Conservation (phyloP, 2,329 filamentous ascomycete genomes). For the Claviceps sp. region DNA sequence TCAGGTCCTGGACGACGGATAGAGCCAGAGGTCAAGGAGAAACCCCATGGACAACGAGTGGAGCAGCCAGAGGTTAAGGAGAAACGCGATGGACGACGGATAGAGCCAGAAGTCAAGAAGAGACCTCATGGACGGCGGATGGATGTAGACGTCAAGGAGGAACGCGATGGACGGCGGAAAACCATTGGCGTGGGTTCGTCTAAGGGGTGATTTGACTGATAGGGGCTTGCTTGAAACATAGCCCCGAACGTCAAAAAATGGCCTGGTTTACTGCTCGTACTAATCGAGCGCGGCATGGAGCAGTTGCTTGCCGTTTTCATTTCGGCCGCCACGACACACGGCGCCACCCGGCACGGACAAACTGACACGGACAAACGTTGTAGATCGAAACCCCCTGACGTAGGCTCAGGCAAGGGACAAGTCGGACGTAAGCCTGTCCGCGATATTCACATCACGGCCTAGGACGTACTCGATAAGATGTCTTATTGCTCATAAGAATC, state of each 20-base stretch:
- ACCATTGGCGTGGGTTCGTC: slow-evolving; percentile 39
- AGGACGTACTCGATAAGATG: no score
- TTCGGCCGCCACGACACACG: no score
- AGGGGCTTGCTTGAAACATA: background rate
- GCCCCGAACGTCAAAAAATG: background rate
- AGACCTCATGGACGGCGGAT: slow-evolving; percentile 10
- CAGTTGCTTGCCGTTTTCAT: background rate
- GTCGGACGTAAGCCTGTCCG: no score
- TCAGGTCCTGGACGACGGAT: slow-evolving; percentile 17
- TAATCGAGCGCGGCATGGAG: background rate
- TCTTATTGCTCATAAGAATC: no score
- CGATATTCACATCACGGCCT: no score
- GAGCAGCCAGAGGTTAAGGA: slow-evolving; percentile 23
- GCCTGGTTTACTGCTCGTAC: background rate
- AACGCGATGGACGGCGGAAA: slow-evolving; percentile 42
- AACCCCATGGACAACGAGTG: slow-evolving; percentile 10
- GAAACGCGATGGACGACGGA: slow-evolving; percentile 23
- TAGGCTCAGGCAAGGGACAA: no score
- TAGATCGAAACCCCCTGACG: no score
- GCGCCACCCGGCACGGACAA: no score
- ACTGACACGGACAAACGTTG: no score
- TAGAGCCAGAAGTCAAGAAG: no score
- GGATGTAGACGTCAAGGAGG: slow-evolving; percentile 13
- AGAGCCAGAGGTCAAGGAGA: no score
- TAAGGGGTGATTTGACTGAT: slow-evolving; percentile 38